phyloP scores from a whole-genome alignment of 1,284 basidiomycete species.

The Apiotrichum veenhuisii region DNA sequence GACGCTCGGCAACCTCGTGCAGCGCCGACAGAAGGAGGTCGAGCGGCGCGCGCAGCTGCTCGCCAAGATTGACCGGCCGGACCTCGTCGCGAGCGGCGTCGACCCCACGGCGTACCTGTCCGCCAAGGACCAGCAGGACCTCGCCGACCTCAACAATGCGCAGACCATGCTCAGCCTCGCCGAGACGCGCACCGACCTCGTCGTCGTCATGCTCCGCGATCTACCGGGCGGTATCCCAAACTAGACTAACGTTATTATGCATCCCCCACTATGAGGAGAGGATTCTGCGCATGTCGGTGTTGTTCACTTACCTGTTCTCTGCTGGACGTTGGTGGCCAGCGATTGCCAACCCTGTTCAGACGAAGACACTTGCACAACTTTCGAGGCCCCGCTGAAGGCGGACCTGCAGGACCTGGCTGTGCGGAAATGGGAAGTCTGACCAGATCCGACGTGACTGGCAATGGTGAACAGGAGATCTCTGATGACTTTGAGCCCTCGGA shows the following conservation, averaged over 20 bases:
- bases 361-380: too few species aligned
- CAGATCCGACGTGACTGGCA: too few species aligned
- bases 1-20: constrained; percentile 74
- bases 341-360: too few species aligned
- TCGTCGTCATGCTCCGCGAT: constrained; percentile 78
- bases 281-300: too few species aligned
- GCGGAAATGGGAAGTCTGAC: too few species aligned
- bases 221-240: constrained; percentile 51
- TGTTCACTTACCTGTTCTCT: too few species aligned
- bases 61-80: constrained; percentile 72
- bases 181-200: constrained; percentile 75
- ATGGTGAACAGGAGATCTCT: too few species aligned
- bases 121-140: constrained; percentile 44
- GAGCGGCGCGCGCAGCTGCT: constrained; percentile 65
- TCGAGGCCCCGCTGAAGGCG: too few species aligned
- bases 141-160: constrained; percentile 53
- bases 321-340: too few species aligned
- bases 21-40: constrained; percentile 66
- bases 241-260: too few species aligned
- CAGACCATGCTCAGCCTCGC: constrained; percentile 67
- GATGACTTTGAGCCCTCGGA: too few species aligned
- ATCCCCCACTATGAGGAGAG: constrained; percentile 4
- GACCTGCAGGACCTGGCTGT: too few species aligned
- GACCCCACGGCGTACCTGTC: constrained; percentile 39
- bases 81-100: constrained; percentile 65